A percentile compares a stretch with the other conserved stretches of the same genome.
phyloP scores from a whole-genome alignment of 805 yeast genomes.

The Barnettozyma californica region DNA sequence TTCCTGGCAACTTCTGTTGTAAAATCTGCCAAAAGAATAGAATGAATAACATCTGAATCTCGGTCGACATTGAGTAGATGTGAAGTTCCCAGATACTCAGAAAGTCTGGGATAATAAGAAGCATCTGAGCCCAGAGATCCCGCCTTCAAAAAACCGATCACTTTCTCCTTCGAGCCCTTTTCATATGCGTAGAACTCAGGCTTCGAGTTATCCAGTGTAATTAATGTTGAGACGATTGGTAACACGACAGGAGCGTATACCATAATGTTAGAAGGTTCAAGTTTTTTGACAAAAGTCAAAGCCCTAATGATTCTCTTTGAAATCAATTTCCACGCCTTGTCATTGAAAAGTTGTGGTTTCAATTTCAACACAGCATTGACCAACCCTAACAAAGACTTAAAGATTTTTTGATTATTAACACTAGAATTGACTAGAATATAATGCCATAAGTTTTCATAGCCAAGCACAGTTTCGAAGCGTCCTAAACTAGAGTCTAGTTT shows the following conservation, averaged over 20 bases:
- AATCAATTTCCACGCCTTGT: conserved; percentile 27
- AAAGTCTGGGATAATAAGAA: conserved; percentile 36
- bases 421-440: conserved; percentile 29
- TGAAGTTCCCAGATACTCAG: conserved; percentile 18
- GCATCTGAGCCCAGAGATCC: conserved; percentile 54
- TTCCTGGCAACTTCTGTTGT: conserved; percentile 25
- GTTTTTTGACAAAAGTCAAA: conserved; percentile 25
- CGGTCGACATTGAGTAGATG: conserved; percentile 6
- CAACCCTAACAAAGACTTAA: conserved; percentile 36
- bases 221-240: conserved; percentile 44
- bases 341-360: conserved; percentile 19
- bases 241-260: conserved; percentile 42
- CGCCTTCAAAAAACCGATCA: conserved; percentile 41
- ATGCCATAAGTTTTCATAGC: conserved; percentile 41
- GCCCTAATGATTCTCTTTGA: conserved; percentile 31
- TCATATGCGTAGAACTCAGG: conserved; percentile 50
- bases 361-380: conserved; percentile 27
- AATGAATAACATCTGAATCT: conserved; percentile 24
- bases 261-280: conserved; percentile 31
- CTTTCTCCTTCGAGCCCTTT: conserved; percentile 40
- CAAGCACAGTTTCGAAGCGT: conserved; percentile 31
- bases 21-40: conserved; percentile 27
- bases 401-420: conserved; percentile 36
- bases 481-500: conserved; percentile 20
- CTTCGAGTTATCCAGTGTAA: conserved; percentile 38